These are phyloP conservation scores for Tetraselmis striata DNA, from an alignment of 139 green algal genomes.

Conservation along the genomic window DNA sequence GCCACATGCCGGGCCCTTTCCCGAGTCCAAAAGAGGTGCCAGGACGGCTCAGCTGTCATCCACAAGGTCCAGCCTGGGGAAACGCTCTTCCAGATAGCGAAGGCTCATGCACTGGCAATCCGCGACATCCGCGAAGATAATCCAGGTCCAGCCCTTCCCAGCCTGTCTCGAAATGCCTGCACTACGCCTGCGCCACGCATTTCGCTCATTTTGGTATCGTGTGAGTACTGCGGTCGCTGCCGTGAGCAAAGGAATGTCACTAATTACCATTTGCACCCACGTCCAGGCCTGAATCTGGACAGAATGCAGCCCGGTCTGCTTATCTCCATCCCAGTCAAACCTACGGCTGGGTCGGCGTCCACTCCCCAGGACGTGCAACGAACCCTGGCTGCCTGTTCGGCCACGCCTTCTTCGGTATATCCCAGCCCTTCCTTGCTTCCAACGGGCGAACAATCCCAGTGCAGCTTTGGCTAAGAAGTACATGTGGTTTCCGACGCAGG, in stretches of 20 bases:
- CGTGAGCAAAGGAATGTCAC: too few species aligned
- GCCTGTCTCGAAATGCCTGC: too few species aligned
- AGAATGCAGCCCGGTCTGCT: background rate
- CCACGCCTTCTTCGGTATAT: background rate
- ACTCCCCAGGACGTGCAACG: background rate
- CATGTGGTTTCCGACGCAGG: conserved; percentile 4
- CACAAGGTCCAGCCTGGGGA: background rate
- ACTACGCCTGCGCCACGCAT: too few species aligned
- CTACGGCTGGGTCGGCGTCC: background rate
- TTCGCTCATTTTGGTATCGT: too few species aligned
- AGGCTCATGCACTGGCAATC: background rate
- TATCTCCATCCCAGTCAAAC: background rate
- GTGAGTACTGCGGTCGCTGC: too few species aligned
- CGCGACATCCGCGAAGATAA: background rate
- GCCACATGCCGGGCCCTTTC: background rate
- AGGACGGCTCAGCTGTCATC: background rate
- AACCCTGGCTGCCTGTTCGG: background rate
- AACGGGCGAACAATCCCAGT: background rate
- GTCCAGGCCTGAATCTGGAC: background rate
- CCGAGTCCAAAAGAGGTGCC: background rate
- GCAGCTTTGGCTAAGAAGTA: too few species aligned
- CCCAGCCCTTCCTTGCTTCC: background rate
- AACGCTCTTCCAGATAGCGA: background rate
- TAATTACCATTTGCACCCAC: background rate
- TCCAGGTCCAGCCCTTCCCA: too few species aligned